Base-by-base conservation (phyloP, 1,284 basidiomycete species). In the Albatrellus sp. region DNA sequence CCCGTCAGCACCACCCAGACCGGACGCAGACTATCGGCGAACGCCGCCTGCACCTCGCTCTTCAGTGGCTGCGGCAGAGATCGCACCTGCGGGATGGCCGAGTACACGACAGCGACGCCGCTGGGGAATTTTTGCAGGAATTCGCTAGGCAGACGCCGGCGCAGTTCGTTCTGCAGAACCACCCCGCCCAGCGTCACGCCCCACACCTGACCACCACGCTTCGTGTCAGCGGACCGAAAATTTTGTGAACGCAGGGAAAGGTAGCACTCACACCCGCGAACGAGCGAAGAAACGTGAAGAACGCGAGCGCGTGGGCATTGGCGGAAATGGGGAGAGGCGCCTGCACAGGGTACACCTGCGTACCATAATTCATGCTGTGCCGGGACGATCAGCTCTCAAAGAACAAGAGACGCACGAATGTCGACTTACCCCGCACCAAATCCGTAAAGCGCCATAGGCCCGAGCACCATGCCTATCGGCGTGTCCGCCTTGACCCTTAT, bases 401-500 rank as follows among this genome's bases (percentile, higher is more conserved):
- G n/a, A n/a, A n/a, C n/a, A n/a, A n/a, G n/a, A n/a, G n/a, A n/a
- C n/a, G n/a, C n/a, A n/a, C n/a, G n/a, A n/a, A n/a, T n/a, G n/a
- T n/a, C n/a, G n/a, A n/a, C n/a, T n/a, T n/a, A n/a, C n/a, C n/a
- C n/a, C n/a, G n/a, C n/a, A n/a, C n/a, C n/a, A n/a, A n/a, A n/a
- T n/a, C n/a, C n/a, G n/a, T n/a, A n/a, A n/a, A n/a, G n/a, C n/a
- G n/a, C n/a, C n/a, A n/a, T n/a, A n/a, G n/a, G n/a, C 1, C 54
- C 57, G 13, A 55, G 34, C 5, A 34, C 44, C 16, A 52, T 48
- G 6, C 46, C 57, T 8, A 45, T 51, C 0, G 48, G 28, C 5
- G 59, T 63, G 33, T 61, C 53, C 1, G 50, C 51, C 10, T 57
- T 51, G 39, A 66, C 49, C 0, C 59, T 51, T 5, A 53, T 57